Evolutionary conservation across 768 basidiomycete species (phyloP).

Genomic region (Multifurca ochricompacta): DNA sequence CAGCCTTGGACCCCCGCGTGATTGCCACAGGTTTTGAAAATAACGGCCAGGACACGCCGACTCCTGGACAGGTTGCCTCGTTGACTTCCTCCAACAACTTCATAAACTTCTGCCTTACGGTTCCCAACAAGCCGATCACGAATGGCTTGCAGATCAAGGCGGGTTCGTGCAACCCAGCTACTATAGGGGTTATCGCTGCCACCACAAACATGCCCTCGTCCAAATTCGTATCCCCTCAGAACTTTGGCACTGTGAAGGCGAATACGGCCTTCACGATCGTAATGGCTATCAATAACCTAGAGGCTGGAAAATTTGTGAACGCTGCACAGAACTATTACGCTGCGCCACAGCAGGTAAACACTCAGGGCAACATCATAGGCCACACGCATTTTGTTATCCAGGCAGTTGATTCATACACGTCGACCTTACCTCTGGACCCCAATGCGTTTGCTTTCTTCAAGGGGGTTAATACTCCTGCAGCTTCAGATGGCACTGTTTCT

Average conservation of each 20-base stretch:
- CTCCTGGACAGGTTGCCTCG: conserved; percentile 45
- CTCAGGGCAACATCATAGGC: conserved; percentile 46
- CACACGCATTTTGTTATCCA: conserved; percentile 60
- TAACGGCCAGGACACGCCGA: conserved; percentile 35
- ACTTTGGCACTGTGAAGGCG: conserved; percentile 32
- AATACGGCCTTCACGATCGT: conserved; percentile 46
- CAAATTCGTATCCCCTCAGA: conserved; percentile 44
- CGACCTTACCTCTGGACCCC: conserved; percentile 44
- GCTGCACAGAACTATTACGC: conserved; percentile 43
- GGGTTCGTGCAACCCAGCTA: conserved; percentile 54
- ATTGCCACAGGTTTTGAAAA: conserved; percentile 49
- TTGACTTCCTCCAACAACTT: conserved; percentile 66
- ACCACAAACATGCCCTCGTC: conserved; percentile 42
- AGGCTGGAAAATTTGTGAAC: conserved; percentile 54
- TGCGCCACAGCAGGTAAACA: conserved; percentile 46
- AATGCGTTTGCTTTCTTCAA: conserved; percentile 52
- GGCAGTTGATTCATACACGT: conserved; percentile 37
- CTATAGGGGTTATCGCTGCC: conserved; percentile 52
- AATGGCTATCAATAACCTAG: conserved; percentile 38
- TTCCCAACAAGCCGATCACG: conserved; percentile 45
- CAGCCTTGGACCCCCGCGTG: conserved; percentile 39
- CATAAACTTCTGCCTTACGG: conserved; percentile 55
- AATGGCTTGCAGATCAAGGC: conserved; percentile 46
- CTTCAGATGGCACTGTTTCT: conserved; percentile 34
- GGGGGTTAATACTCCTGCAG: conserved; percentile 40